Evolutionary conservation across 2,329 filamentous ascomycete genomes (phyloP).

Genomic region (Microascus cirrosus): DNA sequence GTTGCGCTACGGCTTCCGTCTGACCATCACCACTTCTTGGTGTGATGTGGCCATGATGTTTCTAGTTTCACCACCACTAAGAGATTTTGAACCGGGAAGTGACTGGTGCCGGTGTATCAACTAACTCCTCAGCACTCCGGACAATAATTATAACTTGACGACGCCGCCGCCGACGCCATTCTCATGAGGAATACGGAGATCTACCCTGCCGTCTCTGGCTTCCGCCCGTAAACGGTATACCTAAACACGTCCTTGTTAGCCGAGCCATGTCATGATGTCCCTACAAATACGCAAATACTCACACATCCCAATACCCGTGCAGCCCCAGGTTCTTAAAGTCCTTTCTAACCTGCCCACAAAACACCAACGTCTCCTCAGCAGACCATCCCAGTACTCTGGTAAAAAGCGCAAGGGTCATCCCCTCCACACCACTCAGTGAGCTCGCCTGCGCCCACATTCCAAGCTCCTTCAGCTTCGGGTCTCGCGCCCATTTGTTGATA

Average conservation of each 20-base stretch:
- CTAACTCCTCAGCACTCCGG: too few relatives aligned
- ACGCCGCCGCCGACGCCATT: too few relatives aligned
- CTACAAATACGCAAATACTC: neutral
- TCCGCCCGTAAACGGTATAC: neutral
- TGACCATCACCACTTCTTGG: too few relatives aligned
- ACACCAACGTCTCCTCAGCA: constrained; percentile 14
- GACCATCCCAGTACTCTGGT: constrained; percentile 19
- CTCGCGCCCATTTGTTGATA: constrained; percentile 37
- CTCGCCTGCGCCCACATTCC: constrained; percentile 15
- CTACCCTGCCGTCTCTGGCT: neutral
- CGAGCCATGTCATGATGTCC: neutral
- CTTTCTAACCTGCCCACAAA: constrained; percentile 15
- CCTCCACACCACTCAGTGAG: constrained; percentile 14
- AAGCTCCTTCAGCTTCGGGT: constrained; percentile 37
- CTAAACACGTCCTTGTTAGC: neutral
- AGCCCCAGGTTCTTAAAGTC: constrained; percentile 16
- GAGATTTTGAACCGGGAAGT: too few relatives aligned
- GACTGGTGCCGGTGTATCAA: too few relatives aligned
- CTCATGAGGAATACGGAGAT: too few relatives aligned
- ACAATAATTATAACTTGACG: too few relatives aligned
- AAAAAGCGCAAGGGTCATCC: constrained; percentile 19
- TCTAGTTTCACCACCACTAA: too few relatives aligned
- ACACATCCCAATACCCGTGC: constrained; percentile 19
- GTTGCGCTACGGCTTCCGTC: too few relatives aligned
- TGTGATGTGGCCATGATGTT: too few relatives aligned